Percentiles rank a stretch among this genome's conserved stretches.
These are phyloP conservation scores for Cyberlindnera petersonii DNA, from an alignment of 805 yeast genomes.

Conservation along the genomic window DNA sequence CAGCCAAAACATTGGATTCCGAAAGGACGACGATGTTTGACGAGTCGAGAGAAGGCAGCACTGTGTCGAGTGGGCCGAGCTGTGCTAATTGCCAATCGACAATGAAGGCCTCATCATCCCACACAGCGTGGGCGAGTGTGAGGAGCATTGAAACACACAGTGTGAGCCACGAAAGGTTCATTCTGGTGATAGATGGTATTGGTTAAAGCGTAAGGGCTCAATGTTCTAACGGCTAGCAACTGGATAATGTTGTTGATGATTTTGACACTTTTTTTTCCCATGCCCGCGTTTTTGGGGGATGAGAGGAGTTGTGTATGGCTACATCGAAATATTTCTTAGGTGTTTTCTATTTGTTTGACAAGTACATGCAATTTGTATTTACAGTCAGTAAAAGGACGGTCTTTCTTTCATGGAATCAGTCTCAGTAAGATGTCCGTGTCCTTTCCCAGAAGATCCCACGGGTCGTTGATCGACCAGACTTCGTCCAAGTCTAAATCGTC, in stretches of 20 bases:
- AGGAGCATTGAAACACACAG: not conserved
- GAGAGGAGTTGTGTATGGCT: too few relatives aligned
- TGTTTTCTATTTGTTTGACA: too few relatives aligned
- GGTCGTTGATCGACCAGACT: slow-evolving; percentile 27
- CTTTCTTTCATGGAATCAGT: slow-evolving; percentile 22
- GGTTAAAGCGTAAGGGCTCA: too few relatives aligned
- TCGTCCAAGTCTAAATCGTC: slow-evolving; percentile 25
- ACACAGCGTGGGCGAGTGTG: slow-evolving; percentile 29
- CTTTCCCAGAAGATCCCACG: slow-evolving; percentile 23
- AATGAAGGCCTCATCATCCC: slow-evolving; percentile 49
- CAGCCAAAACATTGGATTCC: slow-evolving; percentile 30
- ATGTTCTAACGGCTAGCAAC: too few relatives aligned
- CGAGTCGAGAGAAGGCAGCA: slow-evolving; percentile 9
- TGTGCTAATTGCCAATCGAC: slow-evolving; percentile 52
- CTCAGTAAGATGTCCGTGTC: slow-evolving; percentile 24
- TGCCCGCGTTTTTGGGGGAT: too few relatives aligned
- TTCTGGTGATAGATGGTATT: too few relatives aligned
- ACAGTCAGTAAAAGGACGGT: not conserved
- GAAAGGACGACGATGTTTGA: slow-evolving; percentile 32
- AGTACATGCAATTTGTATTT: not conserved
- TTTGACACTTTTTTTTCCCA: too few relatives aligned
- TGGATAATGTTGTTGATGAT: too few relatives aligned
- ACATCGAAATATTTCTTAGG: too few relatives aligned
- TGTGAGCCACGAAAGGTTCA: slow-evolving; percentile 2
- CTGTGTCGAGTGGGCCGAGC: slow-evolving; percentile 36